Base-by-base conservation (phyloP, 1,284 basidiomycete genomes). In the Ustilago hordei region DNA sequence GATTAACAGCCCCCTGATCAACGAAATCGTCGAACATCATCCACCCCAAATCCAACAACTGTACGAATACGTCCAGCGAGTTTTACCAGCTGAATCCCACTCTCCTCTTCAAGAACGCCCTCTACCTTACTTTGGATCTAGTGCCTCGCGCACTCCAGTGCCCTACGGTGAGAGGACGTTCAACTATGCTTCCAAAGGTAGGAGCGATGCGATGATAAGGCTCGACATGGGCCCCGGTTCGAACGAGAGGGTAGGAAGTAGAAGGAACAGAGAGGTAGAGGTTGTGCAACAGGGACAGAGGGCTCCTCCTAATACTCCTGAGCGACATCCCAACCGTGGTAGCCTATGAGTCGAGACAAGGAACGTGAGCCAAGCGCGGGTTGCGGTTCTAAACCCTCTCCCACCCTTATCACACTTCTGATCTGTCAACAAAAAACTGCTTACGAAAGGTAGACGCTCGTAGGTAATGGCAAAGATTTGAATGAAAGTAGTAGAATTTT, bases 251-350 rank as follows among this genome's bases (percentile, higher is more conserved):
- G 43, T 5, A 15, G 3, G 15, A 7, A 45, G 43, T 17, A 45
- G 7, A 19, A 45, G 12, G 43, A 17, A 8, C 7, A 19, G 43
- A 19, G 43, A 45, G 15, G 1, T 19, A 19, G 43, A 45, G 15
- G 43, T 45, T 7, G n/a, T 23, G 17, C 43, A 48, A 23, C 23
- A 8, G 13, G 39, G 34, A 38, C 34, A 11, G 34, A 41, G 52
- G 11, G 60, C 60, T 6, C 60, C 60, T 19, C 60, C 60, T n/a
- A 61, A 61, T 32, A 54, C 60, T 3, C 60, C 60, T 15, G 60
- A 54, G n/a, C 19, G 57, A 2, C 19, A 45, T 19, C 43, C 19
- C 13, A 45, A 28, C 23, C 43, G 6, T 19, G n/a, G 6, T 45
- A 45, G 23, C 23, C 23, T 17, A 19, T 8, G 9, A 19, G 1